Evolutionary conservation across 371 early-diverging fungal species (phyloP), one percentile per base, ranked within the genome.

Genomic region (Mortierella sp.): DNA sequence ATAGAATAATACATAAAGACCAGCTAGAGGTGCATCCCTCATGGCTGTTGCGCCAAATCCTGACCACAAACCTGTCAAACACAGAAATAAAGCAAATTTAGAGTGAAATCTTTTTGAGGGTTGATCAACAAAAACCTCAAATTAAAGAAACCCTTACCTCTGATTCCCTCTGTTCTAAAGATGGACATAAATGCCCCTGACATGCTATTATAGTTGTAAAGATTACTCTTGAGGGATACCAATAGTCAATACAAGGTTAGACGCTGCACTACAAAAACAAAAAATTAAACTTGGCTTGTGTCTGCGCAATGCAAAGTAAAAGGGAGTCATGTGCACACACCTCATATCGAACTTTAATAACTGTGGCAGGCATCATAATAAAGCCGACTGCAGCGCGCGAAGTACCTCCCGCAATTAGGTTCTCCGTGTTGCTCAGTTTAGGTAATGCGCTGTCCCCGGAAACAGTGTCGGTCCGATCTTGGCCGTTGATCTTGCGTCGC

Each of bases 21-120:
- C 99, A 24, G 99, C 97, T 84, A 95, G 92, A 22, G 99, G 99
- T 3, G 97, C 97, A 83, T 98, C 99, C 28, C 98, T 88, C 62
- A 97, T 88, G 37, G 93, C 94, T 8, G 99, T 98, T 3, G 96
- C 96, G 52, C 96, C 94, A 55, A 90, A 95, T 22, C 99, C 98
- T 65, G 91, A 88, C 88, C 97, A 98, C 22, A 97, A 85, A 0
- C 96, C 95, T 90, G n/a, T 28, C 18, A 24, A 55, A 6, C 22
- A 26, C 14, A 64, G 6, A 45, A 22, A 45, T 18, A n/a, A 18
- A 9, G 18, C 51, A n/a, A n/a, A n/a, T 8, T 51, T 51, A 51
- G 16, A 1, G 43, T 14, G 16, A 43, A 14, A 11, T 16, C 43
- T 43, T 16, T 43, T 14, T 43, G 11, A 39, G 10, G 4, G 2